Percentiles rank a stretch among this genome's conserved stretches.
These are phyloP conservation scores for Alternaria sp. DNA, from an alignment of 2,329 filamentous ascomycete species.

Conservation along the genomic window DNA sequence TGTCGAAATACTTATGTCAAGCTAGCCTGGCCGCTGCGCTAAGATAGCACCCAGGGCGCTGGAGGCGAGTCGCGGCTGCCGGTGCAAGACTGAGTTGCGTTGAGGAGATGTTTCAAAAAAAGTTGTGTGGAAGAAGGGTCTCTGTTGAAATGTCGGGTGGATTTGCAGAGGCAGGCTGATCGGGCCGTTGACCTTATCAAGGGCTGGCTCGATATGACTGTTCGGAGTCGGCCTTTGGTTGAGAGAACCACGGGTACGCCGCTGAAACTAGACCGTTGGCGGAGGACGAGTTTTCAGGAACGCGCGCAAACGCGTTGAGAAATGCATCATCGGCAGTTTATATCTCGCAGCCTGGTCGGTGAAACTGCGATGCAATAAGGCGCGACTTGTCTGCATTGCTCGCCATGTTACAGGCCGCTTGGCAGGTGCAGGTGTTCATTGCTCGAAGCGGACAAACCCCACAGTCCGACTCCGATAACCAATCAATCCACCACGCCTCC, in stretches of 20 bases:
- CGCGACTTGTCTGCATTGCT: slow-evolving; percentile 1
- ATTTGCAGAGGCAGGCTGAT: neutral
- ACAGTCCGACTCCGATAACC: slow-evolving; percentile 16
- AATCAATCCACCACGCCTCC: slow-evolving; percentile 9
- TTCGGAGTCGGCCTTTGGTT: slow-evolving; percentile 6
- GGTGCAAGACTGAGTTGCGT: neutral
- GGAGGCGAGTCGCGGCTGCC: neutral
- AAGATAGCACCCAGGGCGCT: slow-evolving; percentile 1
- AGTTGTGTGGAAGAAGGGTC: neutral
- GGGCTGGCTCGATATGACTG: slow-evolving; percentile 5
- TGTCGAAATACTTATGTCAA: neutral
- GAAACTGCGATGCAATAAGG: neutral
- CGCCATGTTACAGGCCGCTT: slow-evolving; percentile 7
- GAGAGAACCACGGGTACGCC: slow-evolving; percentile 11
- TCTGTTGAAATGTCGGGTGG: neutral
- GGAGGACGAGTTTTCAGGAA: slow-evolving; percentile 15
- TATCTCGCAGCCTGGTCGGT: neutral
- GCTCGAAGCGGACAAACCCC: slow-evolving; percentile 15
- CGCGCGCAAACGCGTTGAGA: slow-evolving; percentile 6
- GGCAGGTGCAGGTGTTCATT: slow-evolving; percentile 7
- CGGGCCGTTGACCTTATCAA: slow-evolving; percentile 1
- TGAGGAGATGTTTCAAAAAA: neutral
- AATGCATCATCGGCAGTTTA: slow-evolving; percentile 4
- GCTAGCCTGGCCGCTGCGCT: slow-evolving; percentile 7
- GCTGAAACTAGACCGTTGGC: slow-evolving; percentile 6